phyloP scores from a whole-genome alignment of 2,329 filamentous ascomycete species.

The Alternaria sp. region DNA sequence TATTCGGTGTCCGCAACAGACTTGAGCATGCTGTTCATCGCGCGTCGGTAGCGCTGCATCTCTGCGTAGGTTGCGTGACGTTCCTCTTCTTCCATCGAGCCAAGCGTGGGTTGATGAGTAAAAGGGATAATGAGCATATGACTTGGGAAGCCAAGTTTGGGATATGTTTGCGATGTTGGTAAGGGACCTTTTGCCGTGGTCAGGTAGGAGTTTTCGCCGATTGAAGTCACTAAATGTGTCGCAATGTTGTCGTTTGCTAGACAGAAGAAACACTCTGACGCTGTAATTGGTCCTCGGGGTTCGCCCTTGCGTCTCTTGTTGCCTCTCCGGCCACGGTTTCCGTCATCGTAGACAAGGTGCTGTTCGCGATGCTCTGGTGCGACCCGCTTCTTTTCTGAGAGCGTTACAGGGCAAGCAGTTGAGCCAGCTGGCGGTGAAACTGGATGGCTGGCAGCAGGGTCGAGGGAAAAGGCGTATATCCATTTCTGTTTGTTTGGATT shows the following conservation, averaged over 20 bases:
- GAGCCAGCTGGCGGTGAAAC: slow-evolving; percentile 71
- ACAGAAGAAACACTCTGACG: slow-evolving; percentile 92
- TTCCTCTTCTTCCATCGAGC: slow-evolving; percentile 68
- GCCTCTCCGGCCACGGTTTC: slow-evolving; percentile 47
- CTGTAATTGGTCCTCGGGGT: slow-evolving; percentile 54
- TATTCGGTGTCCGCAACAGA: slow-evolving; percentile 63
- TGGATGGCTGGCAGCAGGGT: slow-evolving; percentile 67
- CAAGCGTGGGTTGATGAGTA: slow-evolving; percentile 78
- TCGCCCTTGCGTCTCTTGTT: slow-evolving; percentile 52
- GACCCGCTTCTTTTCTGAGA: slow-evolving; percentile 67
- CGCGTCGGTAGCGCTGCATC: slow-evolving; percentile 81
- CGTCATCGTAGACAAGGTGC: slow-evolving; percentile 50
- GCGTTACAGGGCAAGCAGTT: slow-evolving; percentile 77
- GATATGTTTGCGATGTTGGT: slow-evolving; percentile 74
- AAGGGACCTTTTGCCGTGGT: slow-evolving; percentile 93
- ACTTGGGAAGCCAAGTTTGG: slow-evolving; percentile 76
- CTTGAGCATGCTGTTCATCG: slow-evolving; percentile 80
- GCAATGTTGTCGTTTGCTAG: slow-evolving; percentile 84
- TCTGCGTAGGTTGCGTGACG: slow-evolving; percentile 72
- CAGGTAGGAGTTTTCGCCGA: slow-evolving; percentile 86
- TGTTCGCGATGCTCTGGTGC: slow-evolving; percentile 47
- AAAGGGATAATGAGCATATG: slow-evolving; percentile 94
- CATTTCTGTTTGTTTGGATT: slow-evolving; percentile 81
- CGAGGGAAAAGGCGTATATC: slow-evolving; percentile 74
- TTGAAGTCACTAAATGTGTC: slow-evolving; percentile 87